These are phyloP conservation scores for Astrothelium subdiscretum DNA, from an alignment of 495 filamentous ascomycete species.

Conservation along the genomic window DNA sequence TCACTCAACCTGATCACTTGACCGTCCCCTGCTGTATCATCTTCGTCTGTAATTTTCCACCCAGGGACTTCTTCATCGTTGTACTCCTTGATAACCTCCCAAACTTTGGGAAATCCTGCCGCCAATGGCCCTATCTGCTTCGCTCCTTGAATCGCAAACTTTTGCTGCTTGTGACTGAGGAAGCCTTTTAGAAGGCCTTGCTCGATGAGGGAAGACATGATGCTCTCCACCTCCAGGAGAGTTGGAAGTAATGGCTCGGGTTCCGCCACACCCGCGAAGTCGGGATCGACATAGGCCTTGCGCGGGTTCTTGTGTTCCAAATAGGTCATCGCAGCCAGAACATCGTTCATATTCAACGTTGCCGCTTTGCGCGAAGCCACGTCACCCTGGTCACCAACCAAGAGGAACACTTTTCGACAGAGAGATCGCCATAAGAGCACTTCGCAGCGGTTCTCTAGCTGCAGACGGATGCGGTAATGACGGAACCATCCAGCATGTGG, in stretches of 20 bases:
- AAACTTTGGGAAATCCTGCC: constrained; percentile 51
- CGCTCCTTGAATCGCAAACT: constrained; percentile 74
- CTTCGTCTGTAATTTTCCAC: constrained; percentile 13
- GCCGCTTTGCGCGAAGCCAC: constrained; percentile 36
- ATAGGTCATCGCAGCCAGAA: constrained; percentile 36
- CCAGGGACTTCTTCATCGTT: constrained; percentile 26
- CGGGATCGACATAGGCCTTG: constrained; percentile 32
- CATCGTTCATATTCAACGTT: constrained; percentile 43
- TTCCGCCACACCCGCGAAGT: constrained; percentile 26
- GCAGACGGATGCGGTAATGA: constrained; percentile 59
- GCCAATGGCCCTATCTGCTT: constrained; percentile 46
- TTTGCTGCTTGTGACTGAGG: constrained; percentile 59
- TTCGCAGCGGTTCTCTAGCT: constrained; percentile 61
- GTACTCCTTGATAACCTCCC: constrained; percentile 41
- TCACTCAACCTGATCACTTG: no score
- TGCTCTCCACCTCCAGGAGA: constrained; percentile 61
- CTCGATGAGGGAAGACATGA: constrained; percentile 62
- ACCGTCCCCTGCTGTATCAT: no score
- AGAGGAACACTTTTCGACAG: constrained; percentile 61
- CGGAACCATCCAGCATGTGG: constrained; percentile 56
- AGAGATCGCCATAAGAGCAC: constrained; percentile 77
- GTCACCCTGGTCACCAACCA: constrained; percentile 44
- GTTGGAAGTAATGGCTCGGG: constrained; percentile 37
- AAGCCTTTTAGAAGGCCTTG: constrained; percentile 83
- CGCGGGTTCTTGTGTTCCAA: constrained; percentile 20